Conservation (phyloP, 2,329 filamentous ascomycete species). For the Microcyclosporella mali region DNA sequence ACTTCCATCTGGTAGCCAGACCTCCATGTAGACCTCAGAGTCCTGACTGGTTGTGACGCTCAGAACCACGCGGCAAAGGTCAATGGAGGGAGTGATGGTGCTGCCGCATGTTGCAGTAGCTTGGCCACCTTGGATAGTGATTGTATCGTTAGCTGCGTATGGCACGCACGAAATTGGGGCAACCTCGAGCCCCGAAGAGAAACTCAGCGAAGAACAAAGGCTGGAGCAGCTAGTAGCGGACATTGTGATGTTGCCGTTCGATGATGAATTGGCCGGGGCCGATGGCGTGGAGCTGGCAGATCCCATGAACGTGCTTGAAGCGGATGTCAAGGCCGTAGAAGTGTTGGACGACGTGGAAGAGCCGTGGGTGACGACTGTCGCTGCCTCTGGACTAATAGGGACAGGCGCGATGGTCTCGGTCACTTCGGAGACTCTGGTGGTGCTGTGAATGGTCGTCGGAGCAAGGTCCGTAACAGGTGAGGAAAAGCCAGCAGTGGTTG, state of each 20-base stretch:
- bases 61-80: slow-evolving; percentile 38
- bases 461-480: not conserved
- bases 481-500: not conserved
- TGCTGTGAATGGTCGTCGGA: not conserved
- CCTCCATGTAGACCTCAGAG: slow-evolving; percentile 40
- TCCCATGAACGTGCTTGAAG: not conserved
- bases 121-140: slow-evolving; percentile 23
- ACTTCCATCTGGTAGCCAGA: slow-evolving; percentile 39
- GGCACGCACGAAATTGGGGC: slow-evolving; percentile 20
- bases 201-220: slow-evolving; percentile 21
- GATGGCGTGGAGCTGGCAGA: slow-evolving; percentile 3
- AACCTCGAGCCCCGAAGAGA: slow-evolving; percentile 17
- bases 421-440: not conserved
- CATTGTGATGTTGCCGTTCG: slow-evolving; percentile 6
- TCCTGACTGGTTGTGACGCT: slow-evolving; percentile 36
- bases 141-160: slow-evolving; percentile 20
- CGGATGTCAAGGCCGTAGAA: not conserved
- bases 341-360: slow-evolving; percentile 2
- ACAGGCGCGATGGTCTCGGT: not conserved
- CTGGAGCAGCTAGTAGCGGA: slow-evolving; percentile 13
- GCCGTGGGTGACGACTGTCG: too few relatives aligned
- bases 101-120: slow-evolving; percentile 20
- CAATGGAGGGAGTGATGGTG: slow-evolving; percentile 23
- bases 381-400: not conserved
- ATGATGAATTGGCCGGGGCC: slow-evolving; percentile 4